A percentile compares a stretch with the other conserved stretches of the same genome.
These are phyloP conservation scores for Mycena capillaripes DNA, from an alignment of 768 basidiomycete genomes.

Conservation along the genomic window DNA sequence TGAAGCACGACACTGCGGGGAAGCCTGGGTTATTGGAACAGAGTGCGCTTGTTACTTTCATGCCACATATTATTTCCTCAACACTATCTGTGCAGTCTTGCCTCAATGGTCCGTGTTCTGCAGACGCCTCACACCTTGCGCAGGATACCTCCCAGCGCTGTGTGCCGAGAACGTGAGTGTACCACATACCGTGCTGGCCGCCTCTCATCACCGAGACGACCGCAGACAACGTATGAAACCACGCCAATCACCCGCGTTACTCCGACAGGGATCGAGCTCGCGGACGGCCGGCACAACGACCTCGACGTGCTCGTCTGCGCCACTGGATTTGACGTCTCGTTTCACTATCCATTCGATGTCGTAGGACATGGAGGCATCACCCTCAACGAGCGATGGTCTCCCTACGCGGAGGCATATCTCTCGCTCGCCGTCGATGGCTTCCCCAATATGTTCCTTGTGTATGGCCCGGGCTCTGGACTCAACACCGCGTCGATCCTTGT, in stretches of 20 bases:
- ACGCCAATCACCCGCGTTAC: slow-evolving; percentile 23
- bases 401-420: slow-evolving; percentile 23
- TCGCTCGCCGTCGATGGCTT: slow-evolving; percentile 22
- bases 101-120: slow-evolving; percentile 26
- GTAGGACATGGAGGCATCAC: slow-evolving; percentile 18
- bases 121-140: slow-evolving; percentile 30
- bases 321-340: slow-evolving; percentile 28
- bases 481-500: slow-evolving; percentile 22
- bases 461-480: slow-evolving; percentile 24
- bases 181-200: background rate
- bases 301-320: slow-evolving; percentile 31
- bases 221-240: slow-evolving; percentile 28
- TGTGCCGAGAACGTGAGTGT: slow-evolving; percentile 21
- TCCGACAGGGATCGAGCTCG: slow-evolving; percentile 22
- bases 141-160: slow-evolving; percentile 23
- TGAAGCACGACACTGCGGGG: slow-evolving; percentile 6
- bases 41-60: slow-evolving; percentile 11
- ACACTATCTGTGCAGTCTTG: background rate
- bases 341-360: slow-evolving; percentile 28
- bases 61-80: background rate
- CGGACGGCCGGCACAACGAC: slow-evolving; percentile 15
- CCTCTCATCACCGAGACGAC: background rate
- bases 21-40: slow-evolving; percentile 21
- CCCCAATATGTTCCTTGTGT: slow-evolving; percentile 23
- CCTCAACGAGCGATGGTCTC: slow-evolving; percentile 26